A percentile compares a stretch with the other conserved stretches of the same genome.
Conservation (phyloP, 2,329 filamentous ascomycete species). For the Sporothrix brunneoviolacea region DNA sequence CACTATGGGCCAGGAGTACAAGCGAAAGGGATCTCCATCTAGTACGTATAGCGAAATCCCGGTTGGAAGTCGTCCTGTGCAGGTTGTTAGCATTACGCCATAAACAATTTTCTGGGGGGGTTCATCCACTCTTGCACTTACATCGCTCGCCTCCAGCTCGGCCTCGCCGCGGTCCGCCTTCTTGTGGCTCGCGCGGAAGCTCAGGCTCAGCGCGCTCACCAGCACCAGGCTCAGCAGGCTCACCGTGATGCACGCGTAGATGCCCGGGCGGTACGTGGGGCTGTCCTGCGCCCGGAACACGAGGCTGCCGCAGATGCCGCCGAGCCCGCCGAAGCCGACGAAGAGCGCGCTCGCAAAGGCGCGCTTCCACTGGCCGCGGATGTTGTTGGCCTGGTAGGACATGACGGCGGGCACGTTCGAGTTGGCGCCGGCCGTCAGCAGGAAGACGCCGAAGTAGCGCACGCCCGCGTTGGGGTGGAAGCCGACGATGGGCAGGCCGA, state of each 20-base stretch:
- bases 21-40: no score
- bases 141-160: conserved; percentile 43
- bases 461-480: conserved; percentile 50
- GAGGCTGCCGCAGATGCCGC: conserved; percentile 68
- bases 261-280: conserved; percentile 47
- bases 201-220: conserved; percentile 34
- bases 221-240: conserved; percentile 40
- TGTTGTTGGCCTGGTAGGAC: conserved; percentile 81
- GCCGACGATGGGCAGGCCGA: conserved; percentile 67
- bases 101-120: no score
- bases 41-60: conserved; percentile 35
- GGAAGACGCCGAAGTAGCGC: conserved; percentile 69
- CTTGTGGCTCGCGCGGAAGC: conserved; percentile 38
- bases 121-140: no score
- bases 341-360: conserved; percentile 71
- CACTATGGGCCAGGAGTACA: no score
- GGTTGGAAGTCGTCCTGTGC: conserved; percentile 30
- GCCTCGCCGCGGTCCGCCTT: conserved; percentile 48
- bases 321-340: conserved; percentile 69
- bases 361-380: conserved; percentile 83
- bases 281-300: conserved; percentile 59
- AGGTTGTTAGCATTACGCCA: neutral
- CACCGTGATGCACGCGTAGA: conserved; percentile 50
- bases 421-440: conserved; percentile 70
- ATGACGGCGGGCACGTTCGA: conserved; percentile 69